Base-by-base conservation (phyloP, 2,329 filamentous ascomycete genomes). In the Exophiala mesophila region DNA sequence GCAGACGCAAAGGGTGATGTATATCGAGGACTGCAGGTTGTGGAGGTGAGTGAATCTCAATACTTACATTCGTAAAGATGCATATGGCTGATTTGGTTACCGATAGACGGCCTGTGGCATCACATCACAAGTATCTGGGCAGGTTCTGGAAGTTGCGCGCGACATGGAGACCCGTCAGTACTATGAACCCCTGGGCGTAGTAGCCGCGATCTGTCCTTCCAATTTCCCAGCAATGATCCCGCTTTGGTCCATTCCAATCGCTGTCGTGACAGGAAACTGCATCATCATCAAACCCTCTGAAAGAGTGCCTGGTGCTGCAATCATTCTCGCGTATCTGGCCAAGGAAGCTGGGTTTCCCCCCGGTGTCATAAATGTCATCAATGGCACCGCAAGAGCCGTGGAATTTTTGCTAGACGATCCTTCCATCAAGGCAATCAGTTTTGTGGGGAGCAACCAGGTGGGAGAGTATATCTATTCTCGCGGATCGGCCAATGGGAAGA, bases 211-310 rank as follows among this genome's bases (percentile, higher is more conserved):
- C 54, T 82, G 78, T 65, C 78, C 78, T 4, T 82, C 82, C 63
- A 82, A 83, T 67, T 82, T 83, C 67, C 79, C 79, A 38, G 79
- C 80, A 49, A 83, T 83, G 80, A 83, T 83, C 61, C 80, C 80
- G 9, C 68, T 83, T 6, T 83, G 79, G 79, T 78, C 70, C 19
- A 80, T 83, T 29, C 79, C 80, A 7, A 70, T 82, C 48, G 78
- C 78, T 24, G 76, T 77, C 4, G 70, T 80, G 12, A 78, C 76
- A 17, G 79, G 79, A 41, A 83, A 83, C 66, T 78, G 73, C 17
- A 63, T 80, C 47, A 68, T 83, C 53, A 68, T 83, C 55, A 83
- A 83, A 68, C 78, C 78, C 5, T 82, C 78, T 1, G 78, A 83
- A 63, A 75, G 78, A 41, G 78, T 81, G 49, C 78, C 78, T 5